phyloP scores from a whole-genome alignment of 2,329 filamentous ascomycete genomes.

The Fusarium nurragi region DNA sequence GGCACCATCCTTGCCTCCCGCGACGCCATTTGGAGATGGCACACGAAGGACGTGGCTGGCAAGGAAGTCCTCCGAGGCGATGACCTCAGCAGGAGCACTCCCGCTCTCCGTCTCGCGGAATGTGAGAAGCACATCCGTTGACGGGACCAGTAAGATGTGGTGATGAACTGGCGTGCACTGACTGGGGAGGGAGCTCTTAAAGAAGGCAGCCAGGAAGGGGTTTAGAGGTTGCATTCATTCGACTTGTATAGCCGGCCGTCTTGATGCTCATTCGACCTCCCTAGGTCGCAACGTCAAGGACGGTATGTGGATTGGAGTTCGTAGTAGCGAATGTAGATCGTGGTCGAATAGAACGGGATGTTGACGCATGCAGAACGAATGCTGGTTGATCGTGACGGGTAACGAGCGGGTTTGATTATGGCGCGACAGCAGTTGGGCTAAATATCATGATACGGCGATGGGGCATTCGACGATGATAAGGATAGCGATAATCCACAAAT shows the following conservation, averaged over 20 bases:
- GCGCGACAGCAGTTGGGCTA: constrained; percentile 18
- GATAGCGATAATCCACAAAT: constrained; percentile 33
- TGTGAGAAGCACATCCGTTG: constrained; percentile 89
- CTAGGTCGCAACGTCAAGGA: constrained; percentile 36
- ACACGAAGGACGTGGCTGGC: constrained; percentile 96
- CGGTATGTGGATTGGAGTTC: constrained; percentile 19
- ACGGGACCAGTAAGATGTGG: constrained; percentile 92
- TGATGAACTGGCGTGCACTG: constrained; percentile 94
- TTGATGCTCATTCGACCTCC: constrained; percentile 45
- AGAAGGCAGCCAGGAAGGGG: constrained; percentile 98
- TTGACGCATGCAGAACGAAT: constrained; percentile 41
- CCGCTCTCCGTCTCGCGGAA: constrained; percentile 88
- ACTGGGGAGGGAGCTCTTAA: constrained; percentile 89
- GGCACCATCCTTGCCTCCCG: constrained; percentile 64
- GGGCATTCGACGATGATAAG: constrained; percentile 39
- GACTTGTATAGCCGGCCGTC: constrained; percentile 44
- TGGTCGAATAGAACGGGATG: constrained; percentile 27
- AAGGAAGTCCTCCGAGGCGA: constrained; percentile 91
- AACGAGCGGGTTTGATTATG: constrained; percentile 21
- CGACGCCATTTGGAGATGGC: constrained; percentile 62
- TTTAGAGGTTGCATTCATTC: constrained; percentile 94
- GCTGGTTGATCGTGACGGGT: constrained; percentile 8
- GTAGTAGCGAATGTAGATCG: constrained; percentile 14
- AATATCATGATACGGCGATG: constrained; percentile 36
- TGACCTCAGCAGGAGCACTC: constrained; percentile 78